Conservation (phyloP, 768 basidiomycete genomes). For the Porphyrellus cyaneotinctus region DNA sequence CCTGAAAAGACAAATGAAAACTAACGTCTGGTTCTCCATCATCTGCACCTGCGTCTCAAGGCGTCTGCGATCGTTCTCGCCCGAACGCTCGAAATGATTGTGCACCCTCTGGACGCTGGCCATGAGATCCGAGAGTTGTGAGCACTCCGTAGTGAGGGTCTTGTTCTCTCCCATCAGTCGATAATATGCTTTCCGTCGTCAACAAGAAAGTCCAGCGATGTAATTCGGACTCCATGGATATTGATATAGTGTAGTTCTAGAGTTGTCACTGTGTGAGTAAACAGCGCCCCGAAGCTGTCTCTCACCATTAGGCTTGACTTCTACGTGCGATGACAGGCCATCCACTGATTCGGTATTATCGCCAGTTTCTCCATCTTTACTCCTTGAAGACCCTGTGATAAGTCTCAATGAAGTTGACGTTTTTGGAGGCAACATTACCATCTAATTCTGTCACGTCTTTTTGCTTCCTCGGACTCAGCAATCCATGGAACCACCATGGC, state of each 20-base stretch:
- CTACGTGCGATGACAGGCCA: background rate
- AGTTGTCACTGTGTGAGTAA: background rate
- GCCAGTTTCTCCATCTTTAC: too few relatives aligned
- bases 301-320: background rate
- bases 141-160: conserved; percentile 71
- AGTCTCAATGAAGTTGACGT: too few relatives aligned
- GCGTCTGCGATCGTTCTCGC: conserved; percentile 76
- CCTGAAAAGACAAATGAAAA: conserved; percentile 1
- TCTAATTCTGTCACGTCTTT: too few relatives aligned
- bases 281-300: too few relatives aligned
- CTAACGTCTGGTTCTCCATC: conserved; percentile 75
- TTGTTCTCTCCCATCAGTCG: conserved; percentile 88
- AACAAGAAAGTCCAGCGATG: conserved; percentile 3
- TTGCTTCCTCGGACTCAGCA: too few relatives aligned
- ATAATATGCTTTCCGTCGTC: conserved; percentile 9
- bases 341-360: background rate
- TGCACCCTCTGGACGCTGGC: conserved; percentile 88
- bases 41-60: conserved; percentile 77
- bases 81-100: conserved; percentile 77
- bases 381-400: too few relatives aligned
- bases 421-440: too few relatives aligned
- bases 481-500: too few relatives aligned
- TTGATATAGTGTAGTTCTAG: background rate
- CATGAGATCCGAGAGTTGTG: conserved; percentile 84
- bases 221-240: background rate